Evolutionary conservation across 176 grass and related monocot genomes (phyloP), one percentile per base, ranked within the genome.

Genomic region (Carex pumila): DNA sequence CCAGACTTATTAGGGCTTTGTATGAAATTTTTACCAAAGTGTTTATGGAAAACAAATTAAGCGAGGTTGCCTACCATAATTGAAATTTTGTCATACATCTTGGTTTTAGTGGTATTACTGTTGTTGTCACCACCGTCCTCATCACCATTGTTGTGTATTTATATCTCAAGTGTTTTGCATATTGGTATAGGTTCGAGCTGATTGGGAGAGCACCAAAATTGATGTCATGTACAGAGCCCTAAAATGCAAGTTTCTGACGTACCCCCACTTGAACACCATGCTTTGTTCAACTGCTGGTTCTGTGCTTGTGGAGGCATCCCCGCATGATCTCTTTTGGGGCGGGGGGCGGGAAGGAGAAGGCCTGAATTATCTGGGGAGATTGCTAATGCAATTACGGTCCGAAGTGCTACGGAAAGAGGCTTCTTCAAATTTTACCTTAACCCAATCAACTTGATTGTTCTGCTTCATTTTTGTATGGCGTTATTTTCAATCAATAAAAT

Each of bases 271-370:
- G 62, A 90, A 64, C 12, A 63, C 89, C 54, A 93, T 95, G 96
- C 88, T 99, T 81, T 2, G 87, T 45, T 95, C 93, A 56, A 99
- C 93, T 7, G 86, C 85, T 49, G 96, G 93, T 61, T 95, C 91
- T 67, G 90, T 99, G 85, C 96, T 99, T n/a, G 96, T 95, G 0
- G 96, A 95, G 87, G 43, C 93, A 19, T 99, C 96, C 1, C 96
- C 96, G 17, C 96, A 99, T 18, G 91, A 99, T 89, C 81, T 95
- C 71, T 99, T 98, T 88, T 98, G 93, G 91, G 96, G 96, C 0
- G 96, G 92, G 45, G 96, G 89, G 2, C 89, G 96, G 0, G 91
- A 93, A 67, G 93, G 96, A 0, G 91, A 98, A 90, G 93, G 96
- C 71, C 85, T 98, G 36, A 98, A 98, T 86, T 98, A 95, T 73